Base-by-base conservation (phyloP, 2,329 filamentous ascomycete genomes). In the Diaporthe velutina region DNA sequence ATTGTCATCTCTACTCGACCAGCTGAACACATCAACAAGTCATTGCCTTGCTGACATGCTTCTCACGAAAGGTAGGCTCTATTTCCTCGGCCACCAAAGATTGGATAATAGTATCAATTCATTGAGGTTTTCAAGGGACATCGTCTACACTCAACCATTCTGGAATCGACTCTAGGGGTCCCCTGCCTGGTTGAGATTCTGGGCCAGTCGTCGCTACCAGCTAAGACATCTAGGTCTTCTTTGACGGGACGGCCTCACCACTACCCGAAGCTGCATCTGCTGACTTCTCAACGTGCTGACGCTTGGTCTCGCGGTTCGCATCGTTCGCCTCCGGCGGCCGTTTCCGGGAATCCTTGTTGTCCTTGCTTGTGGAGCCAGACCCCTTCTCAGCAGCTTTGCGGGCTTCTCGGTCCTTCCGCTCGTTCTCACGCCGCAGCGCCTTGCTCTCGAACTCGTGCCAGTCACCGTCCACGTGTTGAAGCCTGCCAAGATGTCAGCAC, bases 381-480 rank as follows among this genome's bases (percentile, higher is more conserved):
- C 76, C 78, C 78, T 86, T 87, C 25, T 83, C 84, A 0, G 85
- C 84, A 55, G 83, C 83, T 8, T 85, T 86, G 5, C 86, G 84
- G 10, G 87, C 88, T 71, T 90, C 89, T 73, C 87, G 86, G 38
- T 90, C 89, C 76, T 87, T 88, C 72, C 91, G 90, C 82, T 97
- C 95, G 79, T 95, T 96, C 83, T 98, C 96, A 79, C 97, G 97
- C 42, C 97, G 90, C 35, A 98, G 88, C 22, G 95, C 96, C 85
- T 99, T 99, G 73, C 95, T 98, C 85, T 99, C 97, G 80, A 98
- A 98, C 82, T 99, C 97, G 82, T 99, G 97, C 97, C 97, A 99
- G 80, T 99, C 97, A 30, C 97, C 97, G 79, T 97, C 91, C 40
- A 99, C 89, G 66, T 92, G 87, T 75, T 93, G 92, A 67, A 99